phyloP scores from a whole-genome alignment of 371 early-diverging fungal genomes.

The Mortierella sp. region DNA sequence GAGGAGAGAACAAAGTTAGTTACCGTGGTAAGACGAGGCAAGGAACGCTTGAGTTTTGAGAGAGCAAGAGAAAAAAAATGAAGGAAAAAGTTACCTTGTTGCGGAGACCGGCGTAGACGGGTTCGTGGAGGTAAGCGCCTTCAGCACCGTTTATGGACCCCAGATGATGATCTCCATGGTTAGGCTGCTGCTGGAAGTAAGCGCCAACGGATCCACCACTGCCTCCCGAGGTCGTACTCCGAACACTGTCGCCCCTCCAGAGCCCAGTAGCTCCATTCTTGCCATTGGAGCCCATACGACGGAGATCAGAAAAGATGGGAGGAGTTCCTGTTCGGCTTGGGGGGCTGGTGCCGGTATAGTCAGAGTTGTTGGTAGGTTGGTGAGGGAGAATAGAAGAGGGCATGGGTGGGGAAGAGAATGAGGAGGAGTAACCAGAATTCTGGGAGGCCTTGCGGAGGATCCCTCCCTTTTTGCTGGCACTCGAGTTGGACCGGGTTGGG shows the following conservation, averaged over 20 bases:
- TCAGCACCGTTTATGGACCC: slow-evolving; percentile 19
- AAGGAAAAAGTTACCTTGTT: slow-evolving; percentile 57
- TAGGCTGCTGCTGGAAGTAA: slow-evolving; percentile 27
- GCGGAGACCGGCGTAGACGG: slow-evolving; percentile 38
- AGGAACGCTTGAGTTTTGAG: neutral
- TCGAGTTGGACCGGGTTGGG: slow-evolving; percentile 30
- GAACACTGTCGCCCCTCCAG: slow-evolving; percentile 34
- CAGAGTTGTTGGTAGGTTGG: neutral
- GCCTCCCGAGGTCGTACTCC: slow-evolving; percentile 38
- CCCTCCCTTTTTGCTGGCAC: neutral
- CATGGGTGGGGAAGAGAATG: neutral
- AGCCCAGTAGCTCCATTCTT: slow-evolving; percentile 15
- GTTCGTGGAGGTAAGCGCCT: slow-evolving; percentile 30
- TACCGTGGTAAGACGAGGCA: neutral
- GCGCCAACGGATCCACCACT: slow-evolving; percentile 18
- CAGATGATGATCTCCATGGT: slow-evolving; percentile 8
- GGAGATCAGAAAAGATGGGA: slow-evolving; percentile 16
- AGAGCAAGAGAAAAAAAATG: slow-evolving; percentile 39
- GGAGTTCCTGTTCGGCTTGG: slow-evolving; percentile 25
- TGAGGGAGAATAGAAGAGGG: neutral
- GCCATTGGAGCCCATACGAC: slow-evolving; percentile 25
- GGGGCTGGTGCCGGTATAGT: slow-evolving; percentile 16
- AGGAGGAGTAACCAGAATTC: neutral
- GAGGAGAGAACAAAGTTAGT: neutral
- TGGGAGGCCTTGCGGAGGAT: slow-evolving; percentile 7